A percentile compares a stretch with the other conserved stretches of the same genome.
Conservation (phyloP, 768 basidiomycete species). For the Leccinum arenicola region DNA sequence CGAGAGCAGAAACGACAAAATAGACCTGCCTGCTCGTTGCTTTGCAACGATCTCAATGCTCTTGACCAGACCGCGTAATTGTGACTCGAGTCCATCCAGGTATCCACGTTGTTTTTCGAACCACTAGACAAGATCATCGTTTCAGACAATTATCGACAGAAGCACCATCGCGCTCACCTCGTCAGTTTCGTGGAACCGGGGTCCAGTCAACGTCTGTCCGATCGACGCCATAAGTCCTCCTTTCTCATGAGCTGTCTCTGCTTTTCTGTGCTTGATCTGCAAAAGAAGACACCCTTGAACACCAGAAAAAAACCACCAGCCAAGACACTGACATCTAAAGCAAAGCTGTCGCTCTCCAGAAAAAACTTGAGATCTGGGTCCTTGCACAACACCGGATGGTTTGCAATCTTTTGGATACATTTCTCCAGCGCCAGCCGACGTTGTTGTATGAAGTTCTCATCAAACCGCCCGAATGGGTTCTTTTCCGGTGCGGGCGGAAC, state of each 20-base stretch:
- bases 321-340: constrained; percentile 68
- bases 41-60: constrained; percentile 84
- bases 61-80: constrained; percentile 82
- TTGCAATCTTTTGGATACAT: constrained; percentile 89
- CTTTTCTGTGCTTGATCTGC: constrained; percentile 86
- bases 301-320: not conserved
- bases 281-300: not conserved
- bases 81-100: constrained; percentile 87
- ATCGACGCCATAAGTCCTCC: constrained; percentile 84
- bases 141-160: not conserved
- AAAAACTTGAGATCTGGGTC: constrained; percentile 88
- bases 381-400: constrained; percentile 86
- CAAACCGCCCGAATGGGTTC: constrained; percentile 89
- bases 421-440: constrained; percentile 81
- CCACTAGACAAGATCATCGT: constrained; percentile 56
- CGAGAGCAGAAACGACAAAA: not conserved
- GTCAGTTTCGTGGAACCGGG: constrained; percentile 85
- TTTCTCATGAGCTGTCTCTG: constrained; percentile 71
- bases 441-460: constrained; percentile 86
- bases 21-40: constrained; percentile 63
- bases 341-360: constrained; percentile 89
- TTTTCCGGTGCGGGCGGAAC: constrained; percentile 98
- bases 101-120: constrained; percentile 85
- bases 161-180: constrained; percentile 47
- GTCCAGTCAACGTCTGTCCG: constrained; percentile 74